These are phyloP conservation scores for Nigrospora sphaerica DNA, from an alignment of 2,329 filamentous ascomycete species.

Conservation along the genomic window DNA sequence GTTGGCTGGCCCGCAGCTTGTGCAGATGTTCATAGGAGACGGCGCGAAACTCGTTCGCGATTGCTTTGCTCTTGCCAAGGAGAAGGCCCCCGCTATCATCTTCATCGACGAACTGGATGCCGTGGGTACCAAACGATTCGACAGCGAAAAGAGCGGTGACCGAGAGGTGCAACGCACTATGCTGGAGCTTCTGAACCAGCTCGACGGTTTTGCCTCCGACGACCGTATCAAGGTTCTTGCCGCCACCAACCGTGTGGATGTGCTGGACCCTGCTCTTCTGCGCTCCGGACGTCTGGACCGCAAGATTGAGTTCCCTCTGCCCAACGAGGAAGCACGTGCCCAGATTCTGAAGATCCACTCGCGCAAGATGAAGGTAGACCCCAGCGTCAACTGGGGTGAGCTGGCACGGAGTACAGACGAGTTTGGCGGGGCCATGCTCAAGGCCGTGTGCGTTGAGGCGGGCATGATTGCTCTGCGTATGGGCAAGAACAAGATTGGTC, in stretches of 20 bases:
- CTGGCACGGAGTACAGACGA: conserved; percentile 95
- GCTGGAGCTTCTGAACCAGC: conserved; percentile 96
- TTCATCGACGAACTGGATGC: conserved; percentile 99
- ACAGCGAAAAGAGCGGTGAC: conserved; percentile 96
- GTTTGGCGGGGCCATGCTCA: conserved; percentile 95
- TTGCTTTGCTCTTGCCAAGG: conserved; percentile 94
- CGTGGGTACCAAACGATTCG: conserved; percentile 97
- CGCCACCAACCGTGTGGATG: conserved; percentile 90
- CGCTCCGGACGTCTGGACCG: conserved; percentile 88
- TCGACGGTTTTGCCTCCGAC: conserved; percentile 95
- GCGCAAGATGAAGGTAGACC: conserved; percentile 95
- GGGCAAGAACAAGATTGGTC: conserved; percentile 92
- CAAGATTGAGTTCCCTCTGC: conserved; percentile 97
- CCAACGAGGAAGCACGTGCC: conserved; percentile 93
- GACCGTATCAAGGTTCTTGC: conserved; percentile 95
- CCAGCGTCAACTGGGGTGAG: conserved; percentile 91
- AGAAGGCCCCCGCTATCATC: conserved; percentile 98
- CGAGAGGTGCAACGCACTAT: conserved; percentile 97
- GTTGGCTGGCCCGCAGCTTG: conserved; percentile 91
- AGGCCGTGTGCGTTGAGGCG: conserved; percentile 97
- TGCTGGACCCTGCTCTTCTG: conserved; percentile 84
- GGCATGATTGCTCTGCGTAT: conserved; percentile 96
- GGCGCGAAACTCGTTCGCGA: conserved; percentile 96
- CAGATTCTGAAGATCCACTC: conserved; percentile 98
- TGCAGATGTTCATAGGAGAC: conserved; percentile 99